A percentile compares a stretch with the other conserved stretches of the same genome.
phyloP scores from a whole-genome alignment of 78 protist genomes.

The Dictyostelium brefeldianum region DNA sequence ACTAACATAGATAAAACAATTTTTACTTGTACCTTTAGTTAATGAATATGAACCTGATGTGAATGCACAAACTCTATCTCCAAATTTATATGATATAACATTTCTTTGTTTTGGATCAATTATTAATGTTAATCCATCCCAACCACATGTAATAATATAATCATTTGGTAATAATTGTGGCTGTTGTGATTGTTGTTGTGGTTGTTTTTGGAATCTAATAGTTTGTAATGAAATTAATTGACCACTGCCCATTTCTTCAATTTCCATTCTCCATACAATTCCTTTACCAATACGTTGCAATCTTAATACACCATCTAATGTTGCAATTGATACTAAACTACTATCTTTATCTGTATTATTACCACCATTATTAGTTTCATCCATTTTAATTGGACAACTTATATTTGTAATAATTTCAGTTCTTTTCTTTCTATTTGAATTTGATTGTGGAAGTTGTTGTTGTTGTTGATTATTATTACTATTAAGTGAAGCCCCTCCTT shows the following conservation, averaged over 20 bases:
- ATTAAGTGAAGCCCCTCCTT: neutral
- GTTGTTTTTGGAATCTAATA: neutral
- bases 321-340: slow-evolving; percentile 51
- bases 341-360: neutral
- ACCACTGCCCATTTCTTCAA: slow-evolving; percentile 75
- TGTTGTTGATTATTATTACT: neutral
- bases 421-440: slow-evolving; percentile 24
- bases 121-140: slow-evolving; percentile 74
- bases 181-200: neutral
- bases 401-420: slow-evolving; percentile 68
- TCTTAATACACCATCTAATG: slow-evolving; percentile 61
- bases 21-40: slow-evolving; percentile 5
- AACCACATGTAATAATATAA: slow-evolving; percentile 61
- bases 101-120: slow-evolving; percentile 51
- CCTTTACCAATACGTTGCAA: slow-evolving; percentile 58
- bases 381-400: slow-evolving; percentile 22
- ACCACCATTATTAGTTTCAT: neutral
- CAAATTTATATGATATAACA: slow-evolving; percentile 37
- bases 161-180: neutral
- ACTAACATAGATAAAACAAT: slow-evolving; percentile 46
- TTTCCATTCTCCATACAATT: slow-evolving; percentile 72
- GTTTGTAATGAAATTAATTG: slow-evolving; percentile 64
- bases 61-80: slow-evolving; percentile 79
- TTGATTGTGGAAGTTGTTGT: neutral
- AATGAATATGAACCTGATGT: slow-evolving; percentile 47